Conservation (phyloP, 805 yeast genomes). For the Candida maltosa region DNA sequence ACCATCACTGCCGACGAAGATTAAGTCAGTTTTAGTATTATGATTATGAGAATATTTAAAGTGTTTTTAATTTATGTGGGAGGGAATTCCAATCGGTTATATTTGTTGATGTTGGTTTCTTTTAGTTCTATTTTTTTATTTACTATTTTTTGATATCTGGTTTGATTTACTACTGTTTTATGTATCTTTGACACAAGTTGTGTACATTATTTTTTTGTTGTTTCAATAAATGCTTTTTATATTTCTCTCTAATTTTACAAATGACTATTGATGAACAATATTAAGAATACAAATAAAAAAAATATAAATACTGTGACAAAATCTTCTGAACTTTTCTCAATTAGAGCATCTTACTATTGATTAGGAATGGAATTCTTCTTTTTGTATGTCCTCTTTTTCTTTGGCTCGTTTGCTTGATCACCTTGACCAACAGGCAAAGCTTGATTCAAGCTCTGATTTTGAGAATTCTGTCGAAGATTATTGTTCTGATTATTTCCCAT, state of each 20-base stretch:
- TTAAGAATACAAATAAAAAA: no score
- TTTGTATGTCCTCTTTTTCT: constrained; percentile 10
- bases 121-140: background rate
- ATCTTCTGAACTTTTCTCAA: no score
- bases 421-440: constrained; percentile 10
- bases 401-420: constrained; percentile 8
- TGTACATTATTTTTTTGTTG: no score
- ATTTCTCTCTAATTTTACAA: no score
- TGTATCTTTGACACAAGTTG: no score
- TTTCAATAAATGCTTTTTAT: no score
- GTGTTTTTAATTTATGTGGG: background rate
- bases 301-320: no score
- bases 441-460: constrained; percentile 8
- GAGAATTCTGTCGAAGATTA: no score
- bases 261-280: no score
- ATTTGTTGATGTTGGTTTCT: background rate
- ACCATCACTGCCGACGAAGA: constrained; percentile 5
- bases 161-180: background rate
- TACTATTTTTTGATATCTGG: background rate
- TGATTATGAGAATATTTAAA: background rate
- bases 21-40: no score
- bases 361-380: constrained; percentile 12
- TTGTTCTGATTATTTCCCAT: constrained; percentile 6
- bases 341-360: no score
- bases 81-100: background rate